Base-by-base conservation (phyloP, 1,284 basidiomycete species). In the Cryptococcus sp. region DNA sequence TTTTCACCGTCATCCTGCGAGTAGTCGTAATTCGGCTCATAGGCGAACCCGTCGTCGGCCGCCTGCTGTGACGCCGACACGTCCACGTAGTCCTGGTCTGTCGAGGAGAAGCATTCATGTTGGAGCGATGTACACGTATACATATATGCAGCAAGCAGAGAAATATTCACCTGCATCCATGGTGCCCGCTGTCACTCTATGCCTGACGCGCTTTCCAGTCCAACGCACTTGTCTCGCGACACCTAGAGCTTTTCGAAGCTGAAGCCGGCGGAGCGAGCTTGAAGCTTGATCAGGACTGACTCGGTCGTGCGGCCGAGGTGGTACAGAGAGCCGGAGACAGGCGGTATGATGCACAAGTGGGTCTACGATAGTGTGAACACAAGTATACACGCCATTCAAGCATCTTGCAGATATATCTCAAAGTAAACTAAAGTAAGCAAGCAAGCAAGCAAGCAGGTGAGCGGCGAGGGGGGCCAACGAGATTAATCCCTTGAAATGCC, bases 81-180 rank as follows among this genome's bases (percentile, higher is more conserved):
- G 23, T 50, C 30, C 30, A 35, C 49, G 52, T 60, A 55, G 46
- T 61, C 66, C 58, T 62, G 56, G 27, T 46, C 57, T 53, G 62
- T 50, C 56, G 47, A 52, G 15, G 42, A 15, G n/a, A 22, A 60
- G 54, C 43, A 56, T 50, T 35, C 23, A 20, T 60, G 73, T 66
- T 70, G 56, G 67, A 70, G 67, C 57, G 27, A 35, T 8, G 55
- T 47, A 41, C 40, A 19, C 50, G 52, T 38, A 39, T 17, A 43
- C 13, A 40, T 35, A 48, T 41, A n/a, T 42, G 17, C 27, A 39
- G 42, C 20, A 41, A 42, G 38, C 23, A 58, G 47, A 60, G 50
- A 48, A 47, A 60, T 70, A 75, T 72, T 75, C 64, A 77, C 75
- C 75, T 77, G 68, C 67, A 65, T 72, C 69, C 73, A 74, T 77